Base-by-base conservation (phyloP, 257 asterid genomes). In the Nicotiana benthamiana region DNA sequence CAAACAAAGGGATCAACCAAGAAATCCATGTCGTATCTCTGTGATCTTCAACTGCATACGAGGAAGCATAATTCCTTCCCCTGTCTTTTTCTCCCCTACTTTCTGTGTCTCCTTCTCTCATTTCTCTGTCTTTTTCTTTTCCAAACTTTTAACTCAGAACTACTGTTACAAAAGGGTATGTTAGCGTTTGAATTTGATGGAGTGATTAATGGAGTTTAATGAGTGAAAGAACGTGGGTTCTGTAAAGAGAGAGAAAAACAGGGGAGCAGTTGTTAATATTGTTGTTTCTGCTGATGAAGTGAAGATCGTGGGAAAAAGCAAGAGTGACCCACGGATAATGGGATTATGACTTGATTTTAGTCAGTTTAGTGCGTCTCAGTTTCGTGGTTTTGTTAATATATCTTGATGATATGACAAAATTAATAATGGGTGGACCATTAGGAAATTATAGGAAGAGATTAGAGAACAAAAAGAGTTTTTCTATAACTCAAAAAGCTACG, bases 1-100 rank as follows among this genome's bases (percentile, higher is more conserved):
- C 92, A 82, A 93, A 83, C 68, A 88, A 34, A 2, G 98, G 98
- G 80, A 93, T 88, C 80, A 95, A 51, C 99, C 98, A 93, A 17
- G 97, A 92, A 4, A 75, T 79, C 99, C 99, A 93, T 6, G 67
- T 86, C 15, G 89, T 84, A 2, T 90, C 93, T 43, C 87, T 81
- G 15, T 40, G 48, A 40, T 85, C 90, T 16, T 84, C 90, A 27
- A 40, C 9, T 67, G 83, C 83, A 27, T 85, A 46, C 3, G 88
- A 74, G 17, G 80, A 22, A 2, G 89, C 51, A 34, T 82, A 60
- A 54, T 76, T 65, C 26, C 34, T 79, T 43, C 77, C 82, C 77
- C 79, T 82, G 46, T 75, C 74, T 72, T n/a, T 86, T 56, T 92
- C 88, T 80, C 32, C 90, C n/a, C 77, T 86, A 83, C 81, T 86